Evolutionary conservation across 2,329 filamentous ascomycete genomes (phyloP), one percentile per base, ranked within the genome.

Genomic region (Colletotrichum neosansevieriae): DNA sequence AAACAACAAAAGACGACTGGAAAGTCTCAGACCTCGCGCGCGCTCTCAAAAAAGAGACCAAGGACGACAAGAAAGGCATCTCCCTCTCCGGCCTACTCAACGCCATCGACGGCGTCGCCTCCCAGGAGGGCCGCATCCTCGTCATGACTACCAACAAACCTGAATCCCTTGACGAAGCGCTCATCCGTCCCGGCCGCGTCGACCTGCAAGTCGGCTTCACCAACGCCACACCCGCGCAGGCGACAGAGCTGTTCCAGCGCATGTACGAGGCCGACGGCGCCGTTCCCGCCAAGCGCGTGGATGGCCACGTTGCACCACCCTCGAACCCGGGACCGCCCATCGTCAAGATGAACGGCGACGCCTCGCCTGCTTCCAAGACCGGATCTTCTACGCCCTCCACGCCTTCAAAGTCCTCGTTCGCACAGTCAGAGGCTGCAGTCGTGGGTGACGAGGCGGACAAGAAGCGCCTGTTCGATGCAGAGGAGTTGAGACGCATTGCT

Each of bases 111-210:
- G 92, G 93, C 62, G 92, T 94, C 1, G 91, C 91, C 1, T 92
- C 89, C 3, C 91, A 93, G 73, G 92, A 95, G 79, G 92, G 92
- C 29, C 87, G 92, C 51, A 87, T 95, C 12, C 85, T 95, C 17
- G 90, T 95, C 80, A 94, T 94, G 91, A 94, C 92, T 0, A 94
- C 91, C 36, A 96, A 95, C 78, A 86, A 89, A 68, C 90, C 91
- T 3, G 89, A 94, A 73, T 84, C 87, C 13, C 86, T 95, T 0
- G 92, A 94, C 74, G 85, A 89, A 51, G 92, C 92, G 0, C 84
- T 96, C 6, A 89, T 94, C 57, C 85, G 92, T 0, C 91, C 92
- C 0, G 92, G 73, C 21, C 66, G 70, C 4, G 69, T 74, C 13
- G 72, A 73, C 32, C 44, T 74, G 32, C 67, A 74, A 36, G 70